A percentile compares a stretch with the other conserved stretches of the same genome.
Evolutionary conservation across 495 filamentous ascomycete genomes (phyloP).

Genomic region (Ramalina intermedia): DNA sequence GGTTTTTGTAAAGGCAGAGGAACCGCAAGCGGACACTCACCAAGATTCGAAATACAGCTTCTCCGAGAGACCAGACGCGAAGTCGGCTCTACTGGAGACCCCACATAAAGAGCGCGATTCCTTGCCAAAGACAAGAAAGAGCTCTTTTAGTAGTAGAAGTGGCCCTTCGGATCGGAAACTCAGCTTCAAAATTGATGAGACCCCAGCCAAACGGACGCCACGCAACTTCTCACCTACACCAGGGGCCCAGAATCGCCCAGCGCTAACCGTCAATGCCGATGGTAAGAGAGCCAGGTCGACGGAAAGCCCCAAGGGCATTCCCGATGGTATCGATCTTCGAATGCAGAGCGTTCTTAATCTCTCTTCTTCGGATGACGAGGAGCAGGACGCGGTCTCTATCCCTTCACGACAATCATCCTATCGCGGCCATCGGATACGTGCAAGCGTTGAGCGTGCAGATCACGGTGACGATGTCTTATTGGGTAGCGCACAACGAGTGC

Average conservation of each 20-base stretch:
- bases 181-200: slow-evolving; percentile 4
- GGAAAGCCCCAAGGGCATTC: not conserved
- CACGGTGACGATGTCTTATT: slow-evolving; percentile 5
- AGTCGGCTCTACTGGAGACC: not conserved
- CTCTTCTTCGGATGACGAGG: slow-evolving; percentile 11
- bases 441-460: slow-evolving; percentile 7
- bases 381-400: slow-evolving; percentile 2
- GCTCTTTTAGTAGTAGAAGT: slow-evolving; percentile 6
- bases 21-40: no score
- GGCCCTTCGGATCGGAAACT: slow-evolving; percentile 2
- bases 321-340: slow-evolving; percentile 4
- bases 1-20: not conserved
- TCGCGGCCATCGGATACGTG: slow-evolving; percentile 8
- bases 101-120: not conserved
- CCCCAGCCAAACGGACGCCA: not conserved
- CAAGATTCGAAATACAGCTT: not conserved
- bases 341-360: slow-evolving; percentile 10
- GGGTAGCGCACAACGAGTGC: slow-evolving; percentile 9
- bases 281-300: slow-evolving; percentile 1
- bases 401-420: not conserved
- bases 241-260: not conserved
- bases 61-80: not conserved
- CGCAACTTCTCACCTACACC: not conserved
- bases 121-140: slow-evolving; percentile 1
- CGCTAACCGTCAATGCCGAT: not conserved